Conservation (phyloP, 2,329 filamentous ascomycete species). For the Colletotrichum somersetense region DNA sequence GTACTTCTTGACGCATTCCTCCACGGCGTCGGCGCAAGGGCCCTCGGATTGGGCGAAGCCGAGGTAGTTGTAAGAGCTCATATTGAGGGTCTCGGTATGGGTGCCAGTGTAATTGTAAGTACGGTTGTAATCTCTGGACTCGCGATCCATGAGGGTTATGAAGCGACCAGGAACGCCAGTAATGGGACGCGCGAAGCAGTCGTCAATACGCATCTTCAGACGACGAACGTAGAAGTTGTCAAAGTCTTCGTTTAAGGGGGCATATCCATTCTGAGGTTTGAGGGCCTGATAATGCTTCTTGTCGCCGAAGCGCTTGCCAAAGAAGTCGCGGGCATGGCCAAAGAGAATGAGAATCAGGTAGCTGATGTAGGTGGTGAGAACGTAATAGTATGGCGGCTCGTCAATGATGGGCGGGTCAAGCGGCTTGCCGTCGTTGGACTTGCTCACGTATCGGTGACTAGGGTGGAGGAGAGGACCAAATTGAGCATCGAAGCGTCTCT, state of each 20-base stretch:
- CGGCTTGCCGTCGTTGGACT: slow-evolving; percentile 79
- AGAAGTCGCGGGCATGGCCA: slow-evolving; percentile 96
- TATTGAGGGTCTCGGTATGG: slow-evolving; percentile 93
- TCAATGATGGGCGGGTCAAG: slow-evolving; percentile 90
- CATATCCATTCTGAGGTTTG: slow-evolving; percentile 87
- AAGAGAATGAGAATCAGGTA: slow-evolving; percentile 96
- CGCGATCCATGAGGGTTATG: slow-evolving; percentile 92
- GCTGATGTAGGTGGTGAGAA: slow-evolving; percentile 98
- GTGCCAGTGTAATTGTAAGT: slow-evolving; percentile 92
- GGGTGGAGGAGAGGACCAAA: slow-evolving; percentile 88
- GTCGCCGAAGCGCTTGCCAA: slow-evolving; percentile 93
- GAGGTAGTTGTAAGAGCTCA: slow-evolving; percentile 99
- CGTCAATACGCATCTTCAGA: slow-evolving; percentile 93
- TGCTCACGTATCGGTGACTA: slow-evolving; percentile 89
- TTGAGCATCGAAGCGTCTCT: slow-evolving; percentile 86
- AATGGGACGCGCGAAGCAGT: slow-evolving; percentile 93
- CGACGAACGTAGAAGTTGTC: slow-evolving; percentile 98
- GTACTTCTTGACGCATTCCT: slow-evolving; percentile 86
- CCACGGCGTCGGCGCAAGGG: slow-evolving; percentile 92
- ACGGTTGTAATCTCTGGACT: slow-evolving; percentile 90
- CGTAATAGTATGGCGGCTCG: slow-evolving; percentile 95
- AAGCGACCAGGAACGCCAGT: slow-evolving; percentile 94
- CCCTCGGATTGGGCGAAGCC: slow-evolving; percentile 98
- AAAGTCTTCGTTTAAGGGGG: slow-evolving; percentile 96
- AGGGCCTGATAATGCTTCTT: slow-evolving; percentile 85